phyloP scores from a whole-genome alignment of 1,139 yeast species.

The Taphrina pruni region DNA sequence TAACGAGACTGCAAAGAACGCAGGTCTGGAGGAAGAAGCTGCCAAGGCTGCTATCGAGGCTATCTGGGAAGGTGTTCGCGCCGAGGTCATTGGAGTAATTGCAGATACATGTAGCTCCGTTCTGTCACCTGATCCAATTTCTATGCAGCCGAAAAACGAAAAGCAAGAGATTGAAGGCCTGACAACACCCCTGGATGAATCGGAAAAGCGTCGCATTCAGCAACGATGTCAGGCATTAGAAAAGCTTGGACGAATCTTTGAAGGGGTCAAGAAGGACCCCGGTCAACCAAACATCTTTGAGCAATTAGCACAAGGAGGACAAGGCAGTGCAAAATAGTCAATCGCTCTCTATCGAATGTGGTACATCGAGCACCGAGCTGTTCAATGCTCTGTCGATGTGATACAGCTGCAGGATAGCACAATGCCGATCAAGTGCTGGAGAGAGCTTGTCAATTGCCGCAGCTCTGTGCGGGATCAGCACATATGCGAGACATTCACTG shows the following conservation, averaged over 20 bases:
- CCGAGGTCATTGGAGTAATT: slow-evolving; percentile 38
- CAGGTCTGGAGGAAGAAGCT: slow-evolving; percentile 37
- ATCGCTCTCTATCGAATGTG: too few species aligned
- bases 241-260: slow-evolving; percentile 33
- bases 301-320: slow-evolving; percentile 28
- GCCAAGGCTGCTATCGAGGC: slow-evolving; percentile 41
- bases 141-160: slow-evolving; percentile 24
- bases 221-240: slow-evolving; percentile 30
- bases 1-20: slow-evolving; percentile 13
- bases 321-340: neutral
- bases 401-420: too few species aligned
- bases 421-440: too few species aligned
- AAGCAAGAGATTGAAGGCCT: slow-evolving; percentile 35
- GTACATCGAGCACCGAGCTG: too few species aligned
- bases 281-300: slow-evolving; percentile 39
- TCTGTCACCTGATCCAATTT: slow-evolving; percentile 25
- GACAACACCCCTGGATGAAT: slow-evolving; percentile 1
- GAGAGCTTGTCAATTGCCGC: too few species aligned
- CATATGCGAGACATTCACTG: too few species aligned
- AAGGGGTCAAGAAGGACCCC: slow-evolving; percentile 32
- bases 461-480: too few species aligned
- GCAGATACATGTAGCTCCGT: slow-evolving; percentile 33
- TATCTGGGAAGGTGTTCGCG: slow-evolving; percentile 40
- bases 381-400: too few species aligned
- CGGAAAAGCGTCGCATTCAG: slow-evolving; percentile 22